Conservation (phyloP, 495 filamentous ascomycete species). For the Daldinia decipiens region DNA sequence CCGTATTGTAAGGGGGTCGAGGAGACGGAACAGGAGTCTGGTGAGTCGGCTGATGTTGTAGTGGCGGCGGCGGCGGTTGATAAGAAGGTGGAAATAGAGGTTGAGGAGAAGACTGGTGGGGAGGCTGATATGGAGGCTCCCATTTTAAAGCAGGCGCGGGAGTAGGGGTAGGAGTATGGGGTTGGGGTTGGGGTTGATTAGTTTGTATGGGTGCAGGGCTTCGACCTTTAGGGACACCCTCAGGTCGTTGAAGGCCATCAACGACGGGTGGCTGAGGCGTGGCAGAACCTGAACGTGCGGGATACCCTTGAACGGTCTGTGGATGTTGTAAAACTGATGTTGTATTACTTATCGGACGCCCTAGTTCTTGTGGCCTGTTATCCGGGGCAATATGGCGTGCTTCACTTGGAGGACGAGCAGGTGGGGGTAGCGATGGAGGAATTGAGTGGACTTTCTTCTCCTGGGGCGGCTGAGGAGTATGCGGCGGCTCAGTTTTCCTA, state of each 20-base stretch:
- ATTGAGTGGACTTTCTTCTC: slow-evolving; percentile 27
- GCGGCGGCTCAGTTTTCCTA: slow-evolving; percentile 32
- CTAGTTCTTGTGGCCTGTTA: slow-evolving; percentile 43
- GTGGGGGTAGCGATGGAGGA: slow-evolving; percentile 22
- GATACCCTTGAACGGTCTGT: slow-evolving; percentile 48
- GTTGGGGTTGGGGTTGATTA: slow-evolving; percentile 42
- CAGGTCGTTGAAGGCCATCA: slow-evolving; percentile 49
- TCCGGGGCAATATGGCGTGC: slow-evolving; percentile 37
- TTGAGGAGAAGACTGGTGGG: slow-evolving; percentile 32
- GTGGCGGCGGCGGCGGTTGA: slow-evolving; percentile 37
- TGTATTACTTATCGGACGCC: slow-evolving; percentile 40
- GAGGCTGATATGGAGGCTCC: slow-evolving; percentile 62
- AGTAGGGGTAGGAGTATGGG: slow-evolving; percentile 30
- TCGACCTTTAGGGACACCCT: slow-evolving; percentile 39
- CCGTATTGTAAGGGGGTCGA: slow-evolving; percentile 41
- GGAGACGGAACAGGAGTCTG: slow-evolving; percentile 46
- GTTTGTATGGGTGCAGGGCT: slow-evolving; percentile 44
- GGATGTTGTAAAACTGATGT: slow-evolving; percentile 56
- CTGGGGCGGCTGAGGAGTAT: slow-evolving; percentile 29
- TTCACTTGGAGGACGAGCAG: slow-evolving; percentile 34
- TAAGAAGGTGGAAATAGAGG: slow-evolving; percentile 28
- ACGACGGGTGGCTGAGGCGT: slow-evolving; percentile 35
- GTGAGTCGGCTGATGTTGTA: slow-evolving; percentile 35
- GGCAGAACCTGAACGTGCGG: slow-evolving; percentile 39
- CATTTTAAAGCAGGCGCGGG: slow-evolving; percentile 54